Evolutionary conservation across 2,329 filamentous ascomycete species (phyloP).

Genomic region (Xylariales sp.): DNA sequence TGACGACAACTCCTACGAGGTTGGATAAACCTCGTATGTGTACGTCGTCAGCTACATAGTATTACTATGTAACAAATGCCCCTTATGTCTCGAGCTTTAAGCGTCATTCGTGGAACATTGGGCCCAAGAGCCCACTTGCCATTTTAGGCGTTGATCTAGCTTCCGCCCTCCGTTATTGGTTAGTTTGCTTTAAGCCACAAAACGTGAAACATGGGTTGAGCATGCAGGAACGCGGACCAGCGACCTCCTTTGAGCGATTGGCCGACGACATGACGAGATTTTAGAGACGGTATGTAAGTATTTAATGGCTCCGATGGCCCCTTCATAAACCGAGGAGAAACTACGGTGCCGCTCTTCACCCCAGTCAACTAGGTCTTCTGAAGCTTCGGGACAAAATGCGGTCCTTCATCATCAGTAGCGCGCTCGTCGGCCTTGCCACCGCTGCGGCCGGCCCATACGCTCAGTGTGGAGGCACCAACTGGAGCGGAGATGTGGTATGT

Average conservation of each 20-base stretch:
- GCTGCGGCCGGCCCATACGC: slow-evolving; percentile 32
- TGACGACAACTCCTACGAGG: not conserved
- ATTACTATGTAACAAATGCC: not conserved
- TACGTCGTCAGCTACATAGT: not conserved
- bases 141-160: slow-evolving; percentile 25
- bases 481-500: slow-evolving; percentile 26
- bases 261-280: not conserved
- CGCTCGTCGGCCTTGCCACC: slow-evolving; percentile 31
- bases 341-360: slow-evolving; percentile 5
- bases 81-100: slow-evolving; percentile 17
- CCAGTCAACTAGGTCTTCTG: slow-evolving; percentile 7
- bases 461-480: slow-evolving; percentile 30
- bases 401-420: slow-evolving; percentile 30
- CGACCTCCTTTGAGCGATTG: slow-evolving; percentile 30
- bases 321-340: not conserved
- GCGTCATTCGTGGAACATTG: slow-evolving; percentile 33
- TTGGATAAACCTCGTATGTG: not conserved
- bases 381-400: slow-evolving; percentile 34
- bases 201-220: not conserved
- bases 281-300: slow-evolving; percentile 7
- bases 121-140: slow-evolving; percentile 30
- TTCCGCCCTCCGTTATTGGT: slow-evolving; percentile 37
- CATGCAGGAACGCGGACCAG: slow-evolving; percentile 31
- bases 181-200: slow-evolving; percentile 22
- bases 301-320: slow-evolving; percentile 26